Evolutionary conservation across 768 basidiomycete species (phyloP), one percentile per base, ranked within the genome.

Genomic region (Mycena filopes): DNA sequence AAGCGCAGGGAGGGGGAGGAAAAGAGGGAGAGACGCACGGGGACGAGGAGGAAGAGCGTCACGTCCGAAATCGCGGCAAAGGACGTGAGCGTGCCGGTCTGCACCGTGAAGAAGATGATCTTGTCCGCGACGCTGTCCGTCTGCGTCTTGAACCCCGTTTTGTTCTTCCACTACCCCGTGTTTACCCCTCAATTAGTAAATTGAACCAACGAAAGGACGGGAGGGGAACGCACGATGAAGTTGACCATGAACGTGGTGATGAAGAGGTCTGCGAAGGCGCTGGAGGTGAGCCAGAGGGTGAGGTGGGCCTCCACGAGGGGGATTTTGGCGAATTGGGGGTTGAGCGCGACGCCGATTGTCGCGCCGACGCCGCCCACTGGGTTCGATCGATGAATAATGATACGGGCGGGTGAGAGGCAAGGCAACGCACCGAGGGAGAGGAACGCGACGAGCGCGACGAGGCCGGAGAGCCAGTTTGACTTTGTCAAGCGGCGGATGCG

Each of bases 61-160:
- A 60, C 60, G 15, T 69, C 68, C 36, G 64, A 49, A 18, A 69
- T 69, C 1, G 68, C 68, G 11, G 68, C 68, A 13, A 69, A 47
- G 1, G 60, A 62, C 15, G 68, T 69, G 13, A 69, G 7, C 45
- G 38, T 65, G 13, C 68, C 68, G 7, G 68, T 69, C 60, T 69
- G 68, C 20, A 69, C 64, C 18, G 63, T 69, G 36, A 65, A 43
- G 20, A 65, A 62, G 36, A 69, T 69, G 38, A 69, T 69, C 47
- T 55, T 61, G 51, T 69, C 64, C 29, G 68, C n/a, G 13, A 69
- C 68, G 6, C 60, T 58, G 56, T 69, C 68, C n/a, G 68, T 65
- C 36, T 53, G 63, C 11, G 68, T 69, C 25, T 58, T 25, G 55
- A 65, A 69, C 15, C 68, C 68, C 0, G 68, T 69, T 21, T 69